A percentile compares a stretch with the other conserved stretches of the same genome.
These are phyloP conservation scores for Aspergillus pseudotamarii DNA, from an alignment of 2,329 filamentous ascomycete species.

Conservation along the genomic window DNA sequence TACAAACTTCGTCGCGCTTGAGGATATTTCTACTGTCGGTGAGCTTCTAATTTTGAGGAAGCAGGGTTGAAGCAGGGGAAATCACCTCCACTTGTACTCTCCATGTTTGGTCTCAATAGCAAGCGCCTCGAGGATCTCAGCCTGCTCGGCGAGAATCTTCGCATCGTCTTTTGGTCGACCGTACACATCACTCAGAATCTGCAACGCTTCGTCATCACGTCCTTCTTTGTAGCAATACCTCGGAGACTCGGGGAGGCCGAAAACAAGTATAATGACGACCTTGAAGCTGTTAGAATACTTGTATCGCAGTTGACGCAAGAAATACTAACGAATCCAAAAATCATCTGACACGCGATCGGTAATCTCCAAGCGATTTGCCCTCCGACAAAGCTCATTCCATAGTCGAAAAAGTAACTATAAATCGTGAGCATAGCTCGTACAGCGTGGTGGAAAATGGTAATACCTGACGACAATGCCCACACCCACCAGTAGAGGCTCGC, in stretches of 20 bases:
- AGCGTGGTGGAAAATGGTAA: not conserved
- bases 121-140: constrained; percentile 48
- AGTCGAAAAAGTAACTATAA: constrained; percentile 33
- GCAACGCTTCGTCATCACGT: constrained; percentile 34
- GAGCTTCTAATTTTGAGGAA: not conserved
- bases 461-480: constrained; percentile 41
- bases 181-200: constrained; percentile 33
- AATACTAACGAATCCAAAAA: constrained; percentile 48
- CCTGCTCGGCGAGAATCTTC: constrained; percentile 32
- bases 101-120: constrained; percentile 41
- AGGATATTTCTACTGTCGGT: constrained; percentile 34
- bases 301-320: constrained; percentile 8
- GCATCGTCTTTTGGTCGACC: constrained; percentile 24
- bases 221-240: constrained; percentile 50
- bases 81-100: constrained; percentile 38
- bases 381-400: constrained; percentile 38
- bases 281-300: constrained; percentile 2
- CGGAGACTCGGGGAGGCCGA: constrained; percentile 40
- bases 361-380: constrained; percentile 51
- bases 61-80: not conserved
- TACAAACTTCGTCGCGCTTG: constrained; percentile 47
- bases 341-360: constrained; percentile 51
- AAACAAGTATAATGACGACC: constrained; percentile 20
- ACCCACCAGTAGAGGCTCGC: constrained; percentile 43
- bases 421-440: not conserved